A percentile compares a stretch with the other conserved stretches of the same genome.
phyloP scores from a whole-genome alignment of 306 rosid genomes.

The Benincasa hispida region DNA sequence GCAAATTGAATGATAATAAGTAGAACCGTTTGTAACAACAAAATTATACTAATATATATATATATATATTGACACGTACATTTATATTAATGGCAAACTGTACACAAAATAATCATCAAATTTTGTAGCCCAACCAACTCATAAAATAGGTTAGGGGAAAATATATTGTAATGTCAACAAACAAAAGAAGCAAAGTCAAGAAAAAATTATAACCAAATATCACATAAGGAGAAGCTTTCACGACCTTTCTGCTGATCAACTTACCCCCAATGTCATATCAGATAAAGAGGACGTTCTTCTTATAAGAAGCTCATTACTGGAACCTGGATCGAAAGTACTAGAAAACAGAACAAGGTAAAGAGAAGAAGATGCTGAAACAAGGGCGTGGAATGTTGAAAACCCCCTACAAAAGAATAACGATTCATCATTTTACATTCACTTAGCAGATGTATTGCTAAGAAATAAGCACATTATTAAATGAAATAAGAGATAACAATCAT shows the following conservation, averaged over 20 bases:
- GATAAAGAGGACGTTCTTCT: constrained; percentile 64
- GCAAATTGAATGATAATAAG: neutral
- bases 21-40: neutral
- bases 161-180: neutral
- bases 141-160: neutral
- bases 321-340: constrained; percentile 39
- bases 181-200: neutral
- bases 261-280: constrained; percentile 63
- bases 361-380: constrained; percentile 53
- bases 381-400: constrained; percentile 79
- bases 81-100: neutral
- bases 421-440: neutral
- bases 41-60: neutral
- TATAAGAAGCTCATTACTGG: constrained; percentile 29
- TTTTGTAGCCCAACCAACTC: neutral
- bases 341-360: constrained; percentile 52
- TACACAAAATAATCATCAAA: neutral
- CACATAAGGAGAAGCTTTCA: neutral
- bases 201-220: neutral
- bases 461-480: constrained; percentile 3
- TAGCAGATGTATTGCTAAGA: constrained; percentile 12
- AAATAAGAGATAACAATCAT: constrained; percentile 12
- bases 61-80: neutral
- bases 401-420: constrained; percentile 45
- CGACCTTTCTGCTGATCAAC: constrained; percentile 17